Evolutionary conservation across 108 stramenopile genomes (phyloP), one percentile per base, ranked within the genome.

Genomic region (Cyclotella cryptica): DNA sequence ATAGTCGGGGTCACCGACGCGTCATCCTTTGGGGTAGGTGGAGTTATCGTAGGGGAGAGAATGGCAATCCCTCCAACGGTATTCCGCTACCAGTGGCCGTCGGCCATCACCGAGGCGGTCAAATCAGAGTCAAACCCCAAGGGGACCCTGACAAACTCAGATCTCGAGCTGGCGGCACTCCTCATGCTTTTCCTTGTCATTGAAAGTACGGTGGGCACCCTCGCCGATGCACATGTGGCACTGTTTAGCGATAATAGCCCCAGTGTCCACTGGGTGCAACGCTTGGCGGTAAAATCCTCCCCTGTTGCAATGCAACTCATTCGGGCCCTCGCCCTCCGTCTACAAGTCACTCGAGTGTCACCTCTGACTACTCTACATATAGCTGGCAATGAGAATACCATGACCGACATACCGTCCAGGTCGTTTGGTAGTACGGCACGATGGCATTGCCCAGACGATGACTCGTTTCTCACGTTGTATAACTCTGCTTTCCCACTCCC

Each of bases 181-280:
- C 10, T 69, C 12, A 3, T 69, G 0, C 30, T 53, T 14, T 53
- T 14, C 18, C n/a, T 51, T 0, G 30, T 69, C 7, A 69, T 69
- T 49, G 68, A 69, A 19, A 28, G 8, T 1, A 51, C 52, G 6
- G 24, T n/a, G 12, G 14, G 4, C 0, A 29, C 29, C 49, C 28
- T 27, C 10, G 4, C 47, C 11, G 15, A 29, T n/a, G 9, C 28
- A 18, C 68, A 69, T n/a, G 35, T 69, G 10, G 68, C 51, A 13
- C 19, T 69, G 17, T 69, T 53, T 18, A 69, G 49, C 24, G 68
- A 69, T 29, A 69, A 69, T 15, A 17, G 17, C 24, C 68, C 68
- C 28, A 52, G 51, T 1, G 68, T 69, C 24, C 68, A 19, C 9
- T 29, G 6, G 47, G 28, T 27, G 51, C 68, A 19, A 51, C 18